Conservation (phyloP, 306 rosid species). For the Leucaena leucocephala region DNA sequence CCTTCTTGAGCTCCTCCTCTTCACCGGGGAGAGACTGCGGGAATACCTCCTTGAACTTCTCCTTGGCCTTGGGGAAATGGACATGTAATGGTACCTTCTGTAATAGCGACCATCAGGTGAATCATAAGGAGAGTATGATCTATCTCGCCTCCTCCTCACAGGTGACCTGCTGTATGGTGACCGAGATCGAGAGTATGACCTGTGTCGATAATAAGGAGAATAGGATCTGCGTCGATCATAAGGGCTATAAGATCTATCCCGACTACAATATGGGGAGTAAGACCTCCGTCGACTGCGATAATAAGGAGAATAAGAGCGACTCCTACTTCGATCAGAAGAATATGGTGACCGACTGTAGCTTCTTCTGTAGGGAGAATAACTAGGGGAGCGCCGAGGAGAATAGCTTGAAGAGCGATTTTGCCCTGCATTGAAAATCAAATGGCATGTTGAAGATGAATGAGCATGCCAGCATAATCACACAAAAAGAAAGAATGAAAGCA, state of each 20-base stretch:
- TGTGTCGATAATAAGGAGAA: conserved; percentile 21
- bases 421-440: conserved; percentile 25
- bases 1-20: conserved; percentile 40
- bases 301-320: conserved; percentile 49
- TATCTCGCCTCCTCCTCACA: conserved; percentile 37
- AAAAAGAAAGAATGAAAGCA: neutral
- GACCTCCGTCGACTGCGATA: conserved; percentile 10
- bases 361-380: conserved; percentile 65
- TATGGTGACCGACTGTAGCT: conserved; percentile 50
- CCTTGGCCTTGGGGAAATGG: conserved; percentile 48
- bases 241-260: neutral
- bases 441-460: neutral
- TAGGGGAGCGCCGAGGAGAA: conserved; percentile 73
- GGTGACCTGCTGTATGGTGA: conserved; percentile 66
- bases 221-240: neutral
- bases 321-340: conserved; percentile 47
- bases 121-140: conserved; percentile 52
- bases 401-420: conserved; percentile 49
- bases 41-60: conserved; percentile 52
- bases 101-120: conserved; percentile 45
- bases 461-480: neutral
- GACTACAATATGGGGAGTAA: conserved; percentile 10
- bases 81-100: conserved; percentile 46
- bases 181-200: conserved; percentile 47
- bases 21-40: conserved; percentile 46